Evolutionary conservation across 1,139 yeast species (phyloP), one percentile per base, ranked within the genome.

Genomic region (Yamadazyma kanchanaburiensis): DNA sequence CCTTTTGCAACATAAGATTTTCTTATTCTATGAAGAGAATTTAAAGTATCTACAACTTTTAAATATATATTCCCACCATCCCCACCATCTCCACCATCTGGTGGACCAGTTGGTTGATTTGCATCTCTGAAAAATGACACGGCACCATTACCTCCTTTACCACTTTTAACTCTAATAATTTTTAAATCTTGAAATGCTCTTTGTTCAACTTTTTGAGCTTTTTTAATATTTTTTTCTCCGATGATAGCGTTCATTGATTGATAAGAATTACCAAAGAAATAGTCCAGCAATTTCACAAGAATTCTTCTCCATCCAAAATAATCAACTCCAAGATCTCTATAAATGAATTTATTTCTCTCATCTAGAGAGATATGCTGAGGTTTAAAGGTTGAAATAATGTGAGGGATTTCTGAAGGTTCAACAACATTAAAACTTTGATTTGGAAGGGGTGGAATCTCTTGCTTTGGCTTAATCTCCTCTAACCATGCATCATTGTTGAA

Each of bases 41-140:
- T 74, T 32, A 81, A 48, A 11, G 83, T 85, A 25, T 74, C 77
- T 2, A 81, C 80, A 2, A 95, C 95, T 51, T 80, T 85, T 4
- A 91, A 73, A 50, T 81, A 89, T 3, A 91, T 73, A 32, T 83
- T 72, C 2, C 98, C 98, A 9, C 98, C 98, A 38, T 70, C 64
- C 5, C 98, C 98, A 15, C 98, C 98, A 56, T 91, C 97, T 11
- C 98, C 98, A 15, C 98, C 98, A 55, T 89, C 95, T 0, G 98
- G 95, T 0, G 98, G 97, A 0, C 98, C 98, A 12, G 72, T 69
- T 0, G 95, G 71, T 25, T 86, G 63, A 30, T 88, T 85, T 2
- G 95, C 86, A 46, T 87, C 97, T 38, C 95, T 64, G 41, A 82
- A 74, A 53, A 91, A 91, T 1, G 96, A 82, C 0, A 87, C 82